These are phyloP conservation scores for Halenospora varia DNA, from an alignment of 495 filamentous ascomycete genomes.

Conservation along the genomic window DNA sequence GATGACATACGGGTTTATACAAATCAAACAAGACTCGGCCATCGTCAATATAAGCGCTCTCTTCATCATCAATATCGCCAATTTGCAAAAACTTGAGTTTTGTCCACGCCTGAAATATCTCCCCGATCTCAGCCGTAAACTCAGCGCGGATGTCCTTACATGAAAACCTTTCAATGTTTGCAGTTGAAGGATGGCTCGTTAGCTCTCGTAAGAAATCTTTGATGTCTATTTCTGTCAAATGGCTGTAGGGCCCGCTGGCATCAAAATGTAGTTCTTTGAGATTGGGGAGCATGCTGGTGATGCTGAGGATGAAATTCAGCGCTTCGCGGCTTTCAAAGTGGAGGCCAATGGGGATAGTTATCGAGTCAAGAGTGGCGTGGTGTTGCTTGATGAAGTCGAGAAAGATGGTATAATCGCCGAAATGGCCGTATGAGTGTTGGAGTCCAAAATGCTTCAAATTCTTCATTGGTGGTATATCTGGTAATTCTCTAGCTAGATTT, in stretches of 20 bases:
- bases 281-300: not conserved
- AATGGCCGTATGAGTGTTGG: not conserved
- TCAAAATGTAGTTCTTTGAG: conserved; percentile 6
- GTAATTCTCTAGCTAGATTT: not conserved
- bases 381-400: conserved; percentile 2
- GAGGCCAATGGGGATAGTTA: not conserved
- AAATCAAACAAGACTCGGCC: not conserved
- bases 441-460: conserved; percentile 14
- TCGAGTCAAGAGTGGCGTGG: conserved; percentile 1
- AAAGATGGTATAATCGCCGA: not conserved
- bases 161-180: conserved; percentile 7
- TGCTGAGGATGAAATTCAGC: conserved; percentile 3
- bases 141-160: not conserved
- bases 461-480: conserved; percentile 1
- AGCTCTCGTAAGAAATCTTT: conserved; percentile 9
- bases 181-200: not conserved
- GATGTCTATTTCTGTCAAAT: not conserved
- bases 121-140: conserved; percentile 5
- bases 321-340: not conserved
- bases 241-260: not conserved
- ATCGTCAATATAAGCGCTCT: conserved; percentile 2
- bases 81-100: conserved; percentile 12
- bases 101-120: conserved; percentile 9
- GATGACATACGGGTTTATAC: conserved; percentile 9
- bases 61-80: not conserved